Percentiles rank a stretch among this genome's conserved stretches.
These are phyloP conservation scores for Penicillium sp. DNA, from an alignment of 2,329 filamentous ascomycete species.

Conservation along the genomic window DNA sequence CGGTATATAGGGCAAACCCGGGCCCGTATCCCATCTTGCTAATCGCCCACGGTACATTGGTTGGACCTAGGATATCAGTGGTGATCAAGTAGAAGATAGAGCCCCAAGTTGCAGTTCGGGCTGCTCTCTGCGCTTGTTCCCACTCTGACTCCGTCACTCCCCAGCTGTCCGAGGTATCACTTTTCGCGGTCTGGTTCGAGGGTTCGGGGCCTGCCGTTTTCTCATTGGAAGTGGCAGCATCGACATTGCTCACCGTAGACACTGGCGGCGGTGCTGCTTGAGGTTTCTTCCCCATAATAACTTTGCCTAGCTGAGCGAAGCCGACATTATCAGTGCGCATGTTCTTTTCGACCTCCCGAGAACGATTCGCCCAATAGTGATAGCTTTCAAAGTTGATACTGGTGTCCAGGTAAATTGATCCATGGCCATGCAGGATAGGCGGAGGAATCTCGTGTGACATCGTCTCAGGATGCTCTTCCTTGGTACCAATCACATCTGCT, in stretches of 20 bases:
- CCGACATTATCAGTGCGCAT: slow-evolving; percentile 22
- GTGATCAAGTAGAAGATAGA: slow-evolving; percentile 56
- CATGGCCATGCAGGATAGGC: background rate
- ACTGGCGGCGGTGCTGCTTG: background rate
- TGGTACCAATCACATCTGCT: slow-evolving; percentile 20
- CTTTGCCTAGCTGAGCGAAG: slow-evolving; percentile 2
- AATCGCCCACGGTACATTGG: slow-evolving; percentile 37
- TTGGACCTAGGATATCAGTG: slow-evolving; percentile 54
- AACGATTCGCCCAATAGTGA: slow-evolving; percentile 39
- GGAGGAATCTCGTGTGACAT: slow-evolving; percentile 5
- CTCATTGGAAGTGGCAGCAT: slow-evolving; percentile 1
- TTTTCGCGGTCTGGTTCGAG: background rate
- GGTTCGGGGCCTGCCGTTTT: background rate
- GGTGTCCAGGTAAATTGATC: slow-evolving; percentile 26
- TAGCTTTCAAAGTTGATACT: slow-evolving; percentile 43
- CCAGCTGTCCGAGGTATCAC: slow-evolving; percentile 6
- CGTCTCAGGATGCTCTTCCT: slow-evolving; percentile 22
- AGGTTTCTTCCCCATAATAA: slow-evolving; percentile 8
- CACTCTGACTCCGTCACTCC: slow-evolving; percentile 50
- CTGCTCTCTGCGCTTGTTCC: slow-evolving; percentile 51
- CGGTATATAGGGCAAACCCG: slow-evolving; percentile 52
- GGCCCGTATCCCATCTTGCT: slow-evolving; percentile 49
- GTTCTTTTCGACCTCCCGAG: slow-evolving; percentile 36
- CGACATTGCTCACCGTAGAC: background rate
- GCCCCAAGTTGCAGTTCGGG: slow-evolving; percentile 53